A percentile compares a stretch with the other conserved stretches of the same genome.
Conservation (phyloP, 192 early-diverging fungal genomes). For the Umbelopsis vinacea region DNA sequence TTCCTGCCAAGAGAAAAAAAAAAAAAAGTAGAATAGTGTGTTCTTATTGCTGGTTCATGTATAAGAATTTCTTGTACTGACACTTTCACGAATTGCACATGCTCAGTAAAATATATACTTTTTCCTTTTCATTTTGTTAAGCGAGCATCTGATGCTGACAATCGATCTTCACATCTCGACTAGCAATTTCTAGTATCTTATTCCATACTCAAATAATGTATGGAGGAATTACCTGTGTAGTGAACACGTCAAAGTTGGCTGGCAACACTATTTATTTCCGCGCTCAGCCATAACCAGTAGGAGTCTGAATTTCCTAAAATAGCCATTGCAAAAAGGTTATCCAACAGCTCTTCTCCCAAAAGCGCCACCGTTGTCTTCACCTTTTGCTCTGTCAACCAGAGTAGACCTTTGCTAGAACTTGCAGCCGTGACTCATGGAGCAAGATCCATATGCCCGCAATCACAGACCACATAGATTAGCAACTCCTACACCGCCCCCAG, state of each 20-base stretch:
- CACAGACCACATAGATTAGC: neutral
- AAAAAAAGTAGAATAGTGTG: too few species aligned
- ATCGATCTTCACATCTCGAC: too few species aligned
- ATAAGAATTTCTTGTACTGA: too few species aligned
- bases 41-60: too few species aligned
- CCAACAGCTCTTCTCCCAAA: neutral
- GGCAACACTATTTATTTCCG: neutral
- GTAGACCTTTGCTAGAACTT: neutral
- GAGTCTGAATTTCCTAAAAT: neutral
- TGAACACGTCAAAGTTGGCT: too few species aligned
- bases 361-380: constrained; percentile 13
- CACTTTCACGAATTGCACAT: neutral
- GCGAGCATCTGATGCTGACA: too few species aligned
- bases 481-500: neutral
- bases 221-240: too few species aligned
- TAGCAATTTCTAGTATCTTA: too few species aligned
- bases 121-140: too few species aligned
- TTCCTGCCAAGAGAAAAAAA: neutral
- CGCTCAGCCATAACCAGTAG: neutral
- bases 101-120: neutral
- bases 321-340: neutral
- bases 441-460: constrained; percentile 1
- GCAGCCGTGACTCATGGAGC: neutral
- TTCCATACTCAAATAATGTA: too few species aligned
- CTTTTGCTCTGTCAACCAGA: constrained; percentile 5